These are phyloP conservation scores for Petrea volubilis DNA, from an alignment of 257 asterid genomes.

Conservation along the genomic window DNA sequence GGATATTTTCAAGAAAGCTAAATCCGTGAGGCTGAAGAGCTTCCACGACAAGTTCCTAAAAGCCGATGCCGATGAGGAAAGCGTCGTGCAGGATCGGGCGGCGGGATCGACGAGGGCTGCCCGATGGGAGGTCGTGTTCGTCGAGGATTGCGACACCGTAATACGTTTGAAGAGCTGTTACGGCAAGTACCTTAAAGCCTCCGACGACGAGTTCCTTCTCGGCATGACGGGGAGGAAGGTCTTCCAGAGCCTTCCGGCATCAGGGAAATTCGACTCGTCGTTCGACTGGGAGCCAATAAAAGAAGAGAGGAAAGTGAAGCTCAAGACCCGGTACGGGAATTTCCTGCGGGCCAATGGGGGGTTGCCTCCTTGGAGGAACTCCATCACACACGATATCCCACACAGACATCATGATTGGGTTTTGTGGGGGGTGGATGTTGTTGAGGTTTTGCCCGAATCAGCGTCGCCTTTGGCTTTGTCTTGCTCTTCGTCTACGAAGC, in stretches of 20 bases:
- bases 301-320: conserved; percentile 64
- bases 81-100: conserved; percentile 63
- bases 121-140: conserved; percentile 75
- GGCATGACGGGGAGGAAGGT: conserved; percentile 83
- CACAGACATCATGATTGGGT: conserved; percentile 71
- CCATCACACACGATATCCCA: conserved; percentile 86
- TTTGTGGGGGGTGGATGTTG: conserved; percentile 69
- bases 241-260: conserved; percentile 55
- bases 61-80: conserved; percentile 67
- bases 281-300: conserved; percentile 83
- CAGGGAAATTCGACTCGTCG: conserved; percentile 54
- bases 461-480: conserved; percentile 35
- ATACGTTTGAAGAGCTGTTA: conserved; percentile 71
- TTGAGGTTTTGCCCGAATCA: conserved; percentile 50
- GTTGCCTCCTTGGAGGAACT: conserved; percentile 92
- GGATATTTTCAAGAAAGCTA: conserved; percentile 72
- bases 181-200: conserved; percentile 67
- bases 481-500: too few relatives aligned
- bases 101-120: conserved; percentile 44
- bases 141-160: conserved; percentile 53
- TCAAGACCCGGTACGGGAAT: conserved; percentile 77
- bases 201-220: conserved; percentile 54
- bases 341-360: conserved; percentile 88
- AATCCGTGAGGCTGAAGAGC: conserved; percentile 67
- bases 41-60: conserved; percentile 69